Evolutionary conservation across 352 stramenopile genomes (phyloP).

Genomic region (Phytophthora hibernalis): DNA sequence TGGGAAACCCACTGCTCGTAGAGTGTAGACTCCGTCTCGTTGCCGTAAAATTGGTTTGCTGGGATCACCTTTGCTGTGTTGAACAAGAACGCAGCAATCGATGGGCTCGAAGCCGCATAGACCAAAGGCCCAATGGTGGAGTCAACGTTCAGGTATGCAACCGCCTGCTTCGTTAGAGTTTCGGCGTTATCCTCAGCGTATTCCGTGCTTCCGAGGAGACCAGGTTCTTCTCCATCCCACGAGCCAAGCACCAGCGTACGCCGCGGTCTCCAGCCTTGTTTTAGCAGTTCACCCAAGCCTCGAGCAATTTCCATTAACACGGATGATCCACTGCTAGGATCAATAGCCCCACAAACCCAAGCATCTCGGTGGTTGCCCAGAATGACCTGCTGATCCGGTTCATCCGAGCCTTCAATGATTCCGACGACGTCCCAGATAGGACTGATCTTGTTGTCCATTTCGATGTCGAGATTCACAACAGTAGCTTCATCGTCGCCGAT

Average conservation of each 20-base stretch:
- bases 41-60: constrained; percentile 54
- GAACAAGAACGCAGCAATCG: constrained; percentile 66
- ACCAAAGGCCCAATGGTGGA: constrained; percentile 65
- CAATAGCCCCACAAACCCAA: constrained; percentile 88
- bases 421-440: constrained; percentile 91
- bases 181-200: constrained; percentile 77
- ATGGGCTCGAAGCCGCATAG: constrained; percentile 57
- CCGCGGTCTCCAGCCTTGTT: neutral
- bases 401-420: constrained; percentile 59
- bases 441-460: constrained; percentile 74
- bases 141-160: constrained; percentile 91
- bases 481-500: constrained; percentile 69
- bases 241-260: constrained; percentile 11
- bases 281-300: constrained; percentile 61
- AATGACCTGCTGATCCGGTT: constrained; percentile 70
- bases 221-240: neutral
- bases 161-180: constrained; percentile 56
- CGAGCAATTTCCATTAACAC: constrained; percentile 57
- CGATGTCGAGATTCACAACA: constrained; percentile 58
- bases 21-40: constrained; percentile 35
- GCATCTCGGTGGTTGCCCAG: constrained; percentile 91
- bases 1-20: constrained; percentile 44
- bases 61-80: constrained; percentile 61
- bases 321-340: constrained; percentile 85
- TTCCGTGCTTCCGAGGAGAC: constrained; percentile 29